phyloP scores from a whole-genome alignment of 2,329 filamentous ascomycete species.

The Raffaelea deltoideospora region DNA sequence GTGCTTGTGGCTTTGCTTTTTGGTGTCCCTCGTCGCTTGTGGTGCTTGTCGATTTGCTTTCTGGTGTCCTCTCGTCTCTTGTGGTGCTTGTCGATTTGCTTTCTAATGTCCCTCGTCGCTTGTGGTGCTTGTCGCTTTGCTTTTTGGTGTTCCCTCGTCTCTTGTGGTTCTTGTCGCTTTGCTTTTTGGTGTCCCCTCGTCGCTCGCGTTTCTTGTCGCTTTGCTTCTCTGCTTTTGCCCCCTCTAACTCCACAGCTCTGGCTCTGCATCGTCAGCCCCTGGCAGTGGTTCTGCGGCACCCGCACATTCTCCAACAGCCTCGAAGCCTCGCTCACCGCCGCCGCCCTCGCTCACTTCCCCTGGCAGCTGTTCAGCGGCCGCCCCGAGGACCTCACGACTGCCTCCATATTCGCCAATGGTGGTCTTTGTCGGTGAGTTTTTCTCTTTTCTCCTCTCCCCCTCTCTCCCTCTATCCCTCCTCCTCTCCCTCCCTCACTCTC shows the following conservation, averaged over 20 bases:
- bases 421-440: background rate
- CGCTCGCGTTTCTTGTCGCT: background rate
- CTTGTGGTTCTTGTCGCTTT: background rate
- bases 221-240: background rate
- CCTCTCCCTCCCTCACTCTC: background rate
- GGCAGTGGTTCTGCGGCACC: slow-evolving; percentile 94
- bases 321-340: slow-evolving; percentile 73
- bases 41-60: background rate
- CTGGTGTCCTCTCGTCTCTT: no score
- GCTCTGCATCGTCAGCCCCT: slow-evolving; percentile 63
- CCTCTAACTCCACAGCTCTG: slow-evolving; percentile 36
- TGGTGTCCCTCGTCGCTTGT: no score
- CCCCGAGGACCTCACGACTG: slow-evolving; percentile 19
- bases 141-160: background rate
- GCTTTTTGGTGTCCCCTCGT: no score
- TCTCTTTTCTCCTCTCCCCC: background rate
- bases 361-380: slow-evolving; percentile 51
- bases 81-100: no score
- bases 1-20: background rate
- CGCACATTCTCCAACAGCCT: slow-evolving; percentile 89
- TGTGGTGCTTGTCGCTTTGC: background rate
- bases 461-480: background rate
- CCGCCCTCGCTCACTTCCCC: slow-evolving; percentile 72
- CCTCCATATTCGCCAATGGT: slow-evolving; percentile 7
- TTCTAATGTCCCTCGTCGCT: background rate